phyloP scores from a whole-genome alignment of 2,329 filamentous ascomycete genomes.

The Cercospora berteroae region DNA sequence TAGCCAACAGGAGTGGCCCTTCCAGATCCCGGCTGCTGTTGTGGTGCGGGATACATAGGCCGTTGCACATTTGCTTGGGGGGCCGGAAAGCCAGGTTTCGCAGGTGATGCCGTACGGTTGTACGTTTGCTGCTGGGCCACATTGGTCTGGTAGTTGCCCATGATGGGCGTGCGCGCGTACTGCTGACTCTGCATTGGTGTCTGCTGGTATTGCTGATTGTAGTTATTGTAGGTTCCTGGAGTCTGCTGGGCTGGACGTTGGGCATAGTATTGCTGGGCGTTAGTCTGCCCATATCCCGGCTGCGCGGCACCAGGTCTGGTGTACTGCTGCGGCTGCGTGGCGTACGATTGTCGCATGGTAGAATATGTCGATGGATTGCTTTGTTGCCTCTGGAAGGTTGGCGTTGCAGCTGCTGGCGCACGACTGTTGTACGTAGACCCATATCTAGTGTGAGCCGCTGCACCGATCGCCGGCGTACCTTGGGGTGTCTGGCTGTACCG shows the following conservation, averaged over 20 bases:
- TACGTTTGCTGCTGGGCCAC: conserved; percentile 21
- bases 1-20: conserved; percentile 32
- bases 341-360: conserved; percentile 23
- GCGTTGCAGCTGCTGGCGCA: conserved; percentile 29
- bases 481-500: conserved; percentile 37
- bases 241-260: conserved; percentile 22
- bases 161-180: conserved; percentile 26
- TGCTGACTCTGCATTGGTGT: conserved; percentile 11
- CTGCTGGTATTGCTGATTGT: conserved; percentile 24
- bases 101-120: conserved; percentile 32
- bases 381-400: conserved; percentile 32
- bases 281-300: conserved; percentile 28
- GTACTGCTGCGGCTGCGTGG: conserved; percentile 32
- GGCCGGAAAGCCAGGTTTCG: conserved; percentile 23
- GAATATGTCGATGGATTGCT: conserved; percentile 31
- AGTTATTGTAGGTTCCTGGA: conserved; percentile 24
- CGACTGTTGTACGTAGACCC: conserved; percentile 31
- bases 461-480: conserved; percentile 37
- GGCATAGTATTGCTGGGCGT: conserved; percentile 30
- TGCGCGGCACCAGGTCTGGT: conserved; percentile 28
- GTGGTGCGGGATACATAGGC: conserved; percentile 22
- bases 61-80: conserved; percentile 19
- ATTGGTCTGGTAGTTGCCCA: conserved; percentile 28
- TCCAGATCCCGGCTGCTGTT: conserved; percentile 30
- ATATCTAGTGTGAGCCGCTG: conserved; percentile 38